Conservation (phyloP, 768 basidiomycete species). For the Megacollybia marginata region DNA sequence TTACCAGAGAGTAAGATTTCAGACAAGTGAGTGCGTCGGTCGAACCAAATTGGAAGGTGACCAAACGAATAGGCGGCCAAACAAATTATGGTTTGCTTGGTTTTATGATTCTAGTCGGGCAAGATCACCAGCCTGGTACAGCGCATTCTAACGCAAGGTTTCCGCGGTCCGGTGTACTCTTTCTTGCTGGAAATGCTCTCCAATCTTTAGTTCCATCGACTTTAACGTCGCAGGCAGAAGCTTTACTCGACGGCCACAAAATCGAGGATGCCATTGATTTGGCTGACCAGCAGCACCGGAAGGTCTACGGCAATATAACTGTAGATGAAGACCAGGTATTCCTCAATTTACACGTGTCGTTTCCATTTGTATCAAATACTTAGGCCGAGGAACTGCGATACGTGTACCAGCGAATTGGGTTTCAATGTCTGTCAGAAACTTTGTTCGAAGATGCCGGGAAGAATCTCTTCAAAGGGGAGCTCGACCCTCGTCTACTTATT, state of each 20-base stretch:
- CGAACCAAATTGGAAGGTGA: no score
- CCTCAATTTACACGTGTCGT: conserved; percentile 5
- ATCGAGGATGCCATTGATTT: conserved; percentile 59
- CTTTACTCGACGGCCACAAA: conserved; percentile 54
- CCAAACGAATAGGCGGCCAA: no score
- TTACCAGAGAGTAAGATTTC: no score
- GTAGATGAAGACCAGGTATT: conserved; percentile 51
- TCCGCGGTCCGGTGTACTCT: conserved; percentile 61
- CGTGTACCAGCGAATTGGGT: conserved; percentile 77
- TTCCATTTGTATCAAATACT: neutral
- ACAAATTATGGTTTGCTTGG: no score
- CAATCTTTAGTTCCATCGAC: conserved; percentile 66
- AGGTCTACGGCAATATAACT: conserved; percentile 42
- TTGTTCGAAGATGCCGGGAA: conserved; percentile 78
- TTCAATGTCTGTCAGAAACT: conserved; percentile 70
- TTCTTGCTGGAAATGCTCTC: conserved; percentile 53
- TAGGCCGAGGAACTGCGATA: conserved; percentile 68
- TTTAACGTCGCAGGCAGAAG: conserved; percentile 64
- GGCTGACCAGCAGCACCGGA: conserved; percentile 53
- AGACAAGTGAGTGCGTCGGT: no score
- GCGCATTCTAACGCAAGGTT: conserved; percentile 28
- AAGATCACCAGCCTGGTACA: neutral
- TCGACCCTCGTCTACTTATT: conserved; percentile 80
- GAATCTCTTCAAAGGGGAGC: conserved; percentile 67
- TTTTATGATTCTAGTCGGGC: neutral